A percentile compares a stretch with the other conserved stretches of the same genome.
These are phyloP conservation scores for Telfairia occidentalis DNA, from an alignment of 331 rosid species.

Conservation along the genomic window DNA sequence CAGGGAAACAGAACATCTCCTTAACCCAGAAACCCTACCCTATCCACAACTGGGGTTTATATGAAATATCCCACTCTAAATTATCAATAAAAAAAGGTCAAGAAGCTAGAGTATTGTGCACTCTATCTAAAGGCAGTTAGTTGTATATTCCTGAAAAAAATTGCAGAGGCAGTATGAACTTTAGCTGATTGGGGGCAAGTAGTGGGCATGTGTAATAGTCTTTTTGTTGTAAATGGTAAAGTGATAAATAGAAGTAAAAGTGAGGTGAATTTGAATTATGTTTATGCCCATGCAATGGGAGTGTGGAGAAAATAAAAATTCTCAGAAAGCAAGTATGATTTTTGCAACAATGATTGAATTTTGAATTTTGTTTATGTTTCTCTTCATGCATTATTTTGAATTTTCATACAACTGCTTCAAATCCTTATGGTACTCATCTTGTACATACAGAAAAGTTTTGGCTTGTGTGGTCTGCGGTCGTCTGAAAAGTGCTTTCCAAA, in stretches of 20 bases:
- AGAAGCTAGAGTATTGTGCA: no score
- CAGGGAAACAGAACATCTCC: neutral
- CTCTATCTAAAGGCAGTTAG: no score
- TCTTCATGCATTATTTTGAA: neutral
- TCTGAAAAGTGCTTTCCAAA: constrained; percentile 94
- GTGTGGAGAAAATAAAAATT: no score
- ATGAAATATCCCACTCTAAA: neutral
- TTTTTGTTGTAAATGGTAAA: no score
- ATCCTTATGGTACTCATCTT: constrained; percentile 14
- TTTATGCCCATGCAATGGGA: no score
- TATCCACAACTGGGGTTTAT: neutral
- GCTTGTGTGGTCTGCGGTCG: constrained; percentile 99
- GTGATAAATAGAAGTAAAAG: no score
- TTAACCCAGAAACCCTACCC: neutral
- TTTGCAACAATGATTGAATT: neutral
- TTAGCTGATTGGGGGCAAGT: no score
- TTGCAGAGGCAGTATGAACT: no score
- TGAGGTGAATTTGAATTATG: no score
- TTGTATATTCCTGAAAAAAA: no score
- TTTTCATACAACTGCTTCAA: neutral
- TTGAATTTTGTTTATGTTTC: neutral
- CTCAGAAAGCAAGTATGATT: neutral
- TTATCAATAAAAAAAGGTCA: no score
- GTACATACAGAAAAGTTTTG: constrained; percentile 79
- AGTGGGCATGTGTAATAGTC: no score